phyloP scores from a whole-genome alignment of 352 stramenopile genomes.

The Pythium brassicae region DNA sequence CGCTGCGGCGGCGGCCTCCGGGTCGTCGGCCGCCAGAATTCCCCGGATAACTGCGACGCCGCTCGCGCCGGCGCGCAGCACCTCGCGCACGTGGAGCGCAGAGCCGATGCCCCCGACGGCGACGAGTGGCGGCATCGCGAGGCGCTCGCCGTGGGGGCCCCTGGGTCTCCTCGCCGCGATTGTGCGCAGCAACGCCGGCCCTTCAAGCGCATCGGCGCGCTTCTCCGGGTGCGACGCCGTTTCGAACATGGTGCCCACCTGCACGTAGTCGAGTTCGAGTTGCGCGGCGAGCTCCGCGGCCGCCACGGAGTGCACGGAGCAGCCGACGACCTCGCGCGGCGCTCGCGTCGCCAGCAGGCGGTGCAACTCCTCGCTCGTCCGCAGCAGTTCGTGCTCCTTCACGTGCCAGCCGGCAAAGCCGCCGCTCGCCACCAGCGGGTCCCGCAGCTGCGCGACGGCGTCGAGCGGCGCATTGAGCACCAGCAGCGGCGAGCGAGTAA shows the following conservation, averaged over 20 bases:
- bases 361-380: background rate
- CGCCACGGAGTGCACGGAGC: conserved; percentile 36
- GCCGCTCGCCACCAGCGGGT: background rate
- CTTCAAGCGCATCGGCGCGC: conserved; percentile 21
- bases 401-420: conserved; percentile 19
- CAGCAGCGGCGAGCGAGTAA: conserved; percentile 1
- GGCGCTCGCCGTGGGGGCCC: background rate
- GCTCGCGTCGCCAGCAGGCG: background rate
- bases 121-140: conserved; percentile 18
- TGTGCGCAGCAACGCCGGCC: conserved; percentile 22
- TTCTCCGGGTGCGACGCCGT: conserved; percentile 52
- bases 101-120: conserved; percentile 41
- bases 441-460: background rate
- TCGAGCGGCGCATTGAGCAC: conserved; percentile 15
- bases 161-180: conserved; percentile 10
- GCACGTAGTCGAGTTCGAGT: conserved; percentile 34
- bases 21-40: conserved; percentile 24
- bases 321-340: conserved; percentile 16
- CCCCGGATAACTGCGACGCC: conserved; percentile 43
- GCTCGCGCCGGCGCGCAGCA: conserved; percentile 27
- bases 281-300: conserved; percentile 17
- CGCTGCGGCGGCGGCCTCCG: conserved; percentile 6
- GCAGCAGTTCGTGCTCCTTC: conserved; percentile 20
- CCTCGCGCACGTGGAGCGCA: conserved; percentile 16
- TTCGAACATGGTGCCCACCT: conserved; percentile 56